A percentile compares a stretch with the other conserved stretches of the same genome.
phyloP scores from a whole-genome alignment of 2,329 filamentous ascomycete species.

The Pyrenophora tritici-repentis region DNA sequence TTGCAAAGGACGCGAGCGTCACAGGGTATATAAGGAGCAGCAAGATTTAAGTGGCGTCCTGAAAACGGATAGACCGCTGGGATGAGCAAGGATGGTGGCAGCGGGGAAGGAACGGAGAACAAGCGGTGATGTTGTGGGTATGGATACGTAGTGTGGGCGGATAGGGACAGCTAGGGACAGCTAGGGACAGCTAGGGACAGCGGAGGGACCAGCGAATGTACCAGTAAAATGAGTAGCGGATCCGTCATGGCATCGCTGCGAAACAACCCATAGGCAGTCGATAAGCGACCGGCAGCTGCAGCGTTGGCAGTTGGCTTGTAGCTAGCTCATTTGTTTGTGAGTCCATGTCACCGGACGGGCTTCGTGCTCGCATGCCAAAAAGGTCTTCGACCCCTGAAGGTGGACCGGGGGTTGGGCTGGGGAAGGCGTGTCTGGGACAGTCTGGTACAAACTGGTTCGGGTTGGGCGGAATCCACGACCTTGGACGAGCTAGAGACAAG shows the following conservation, averaged over 20 bases:
- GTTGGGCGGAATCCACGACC: conserved; percentile 40
- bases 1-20: conserved; percentile 41
- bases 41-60: conserved; percentile 49
- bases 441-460: conserved; percentile 34
- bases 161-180: conserved; percentile 34
- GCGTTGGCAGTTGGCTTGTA: conserved; percentile 36
- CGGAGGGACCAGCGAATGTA: conserved; percentile 43
- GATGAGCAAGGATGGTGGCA: conserved; percentile 42
- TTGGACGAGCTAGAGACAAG: too few species aligned
- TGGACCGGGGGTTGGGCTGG: conserved; percentile 39
- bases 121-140: conserved; percentile 45
- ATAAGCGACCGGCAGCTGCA: conserved; percentile 34
- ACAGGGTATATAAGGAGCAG: conserved; percentile 46
- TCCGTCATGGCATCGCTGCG: conserved; percentile 32
- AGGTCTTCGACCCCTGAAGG: conserved; percentile 39
- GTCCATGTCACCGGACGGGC: conserved; percentile 35
- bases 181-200: conserved; percentile 33
- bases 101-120: conserved; percentile 48
- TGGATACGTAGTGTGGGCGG: conserved; percentile 45
- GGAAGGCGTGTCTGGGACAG: conserved; percentile 24
- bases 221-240: conserved; percentile 37
- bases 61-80: conserved; percentile 43
- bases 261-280: conserved; percentile 31
- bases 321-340: conserved; percentile 31
- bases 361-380: conserved; percentile 19